Evolutionary conservation across 306 rosid genomes (phyloP).

Genomic region (Abrus pulchellus): DNA sequence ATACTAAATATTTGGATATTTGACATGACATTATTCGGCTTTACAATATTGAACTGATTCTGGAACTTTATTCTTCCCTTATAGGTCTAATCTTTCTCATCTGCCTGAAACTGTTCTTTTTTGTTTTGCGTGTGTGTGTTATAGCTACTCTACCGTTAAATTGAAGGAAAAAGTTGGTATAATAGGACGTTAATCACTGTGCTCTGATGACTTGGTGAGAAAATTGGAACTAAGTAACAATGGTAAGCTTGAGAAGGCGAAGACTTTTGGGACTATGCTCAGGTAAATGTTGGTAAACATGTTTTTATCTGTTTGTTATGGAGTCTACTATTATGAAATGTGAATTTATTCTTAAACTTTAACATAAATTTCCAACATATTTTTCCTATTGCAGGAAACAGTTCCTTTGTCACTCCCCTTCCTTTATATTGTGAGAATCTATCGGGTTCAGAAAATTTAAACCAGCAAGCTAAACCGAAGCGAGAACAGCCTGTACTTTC

Average conservation of each 20-base stretch:
- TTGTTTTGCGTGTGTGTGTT: not conserved
- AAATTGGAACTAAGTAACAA: constrained; percentile 44
- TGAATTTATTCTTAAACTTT: constrained; percentile 15
- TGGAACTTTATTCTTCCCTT: constrained; percentile 22
- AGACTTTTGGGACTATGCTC: constrained; percentile 90
- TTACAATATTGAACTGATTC: constrained; percentile 34
- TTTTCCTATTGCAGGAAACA: constrained; percentile 64
- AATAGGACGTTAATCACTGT: constrained; percentile 36
- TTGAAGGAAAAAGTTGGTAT: constrained; percentile 42
- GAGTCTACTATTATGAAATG: constrained; percentile 13
- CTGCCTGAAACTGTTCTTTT: constrained; percentile 27
- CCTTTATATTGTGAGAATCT: constrained; percentile 66
- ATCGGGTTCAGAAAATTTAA: constrained; percentile 54
- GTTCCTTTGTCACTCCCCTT: constrained; percentile 66
- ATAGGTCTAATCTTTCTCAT: constrained; percentile 25
- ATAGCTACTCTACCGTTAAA: constrained; percentile 39
- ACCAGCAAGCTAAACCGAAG: constrained; percentile 52
- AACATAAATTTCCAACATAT: constrained; percentile 42
- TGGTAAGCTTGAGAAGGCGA: constrained; percentile 99
- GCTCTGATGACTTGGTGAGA: constrained; percentile 51
- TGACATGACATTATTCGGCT: constrained; percentile 6
- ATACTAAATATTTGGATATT: constrained; percentile 22
- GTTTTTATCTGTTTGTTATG: not conserved
- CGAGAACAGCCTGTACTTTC: constrained; percentile 65
- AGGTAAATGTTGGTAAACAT: constrained; percentile 59